Evolutionary conservation across 306 rosid genomes (phyloP).

Genomic region (Gastrolobium bilobum): DNA sequence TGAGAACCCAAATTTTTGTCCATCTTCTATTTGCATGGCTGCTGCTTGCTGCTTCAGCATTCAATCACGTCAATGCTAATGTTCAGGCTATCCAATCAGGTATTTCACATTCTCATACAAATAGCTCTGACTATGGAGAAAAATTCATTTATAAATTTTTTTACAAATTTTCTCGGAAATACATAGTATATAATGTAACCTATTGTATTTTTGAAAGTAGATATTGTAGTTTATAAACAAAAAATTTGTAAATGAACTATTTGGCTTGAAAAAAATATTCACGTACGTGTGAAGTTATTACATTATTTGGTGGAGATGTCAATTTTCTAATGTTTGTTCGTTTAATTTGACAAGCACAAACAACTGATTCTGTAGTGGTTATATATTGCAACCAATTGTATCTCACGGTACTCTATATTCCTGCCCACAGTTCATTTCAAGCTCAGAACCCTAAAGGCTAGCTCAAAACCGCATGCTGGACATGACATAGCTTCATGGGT

Average conservation of each 20-base stretch:
- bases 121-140: conserved; percentile 15
- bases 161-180: too few relatives aligned
- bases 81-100: conserved; percentile 69
- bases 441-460: conserved; percentile 53
- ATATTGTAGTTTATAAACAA: too few relatives aligned
- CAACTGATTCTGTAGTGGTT: conserved; percentile 17
- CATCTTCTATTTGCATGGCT: conserved; percentile 62
- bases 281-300: not conserved
- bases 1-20: conserved; percentile 61
- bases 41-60: conserved; percentile 65
- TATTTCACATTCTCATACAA: conserved; percentile 39
- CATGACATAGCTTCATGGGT: conserved; percentile 59
- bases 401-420: conserved; percentile 30
- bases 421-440: conserved; percentile 63
- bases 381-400: conserved; percentile 25
- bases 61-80: conserved; percentile 45
- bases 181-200: too few relatives aligned
- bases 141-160: too few relatives aligned
- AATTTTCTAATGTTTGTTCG: not conserved
- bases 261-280: not conserved
- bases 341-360: not conserved
- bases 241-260: not conserved
- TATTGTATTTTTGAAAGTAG: too few relatives aligned
- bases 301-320: not conserved
- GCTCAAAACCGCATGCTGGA: conserved; percentile 51